These are phyloP conservation scores for Piper longum DNA, from an alignment of 164 flowering plant genomes.

Conservation along the genomic window DNA sequence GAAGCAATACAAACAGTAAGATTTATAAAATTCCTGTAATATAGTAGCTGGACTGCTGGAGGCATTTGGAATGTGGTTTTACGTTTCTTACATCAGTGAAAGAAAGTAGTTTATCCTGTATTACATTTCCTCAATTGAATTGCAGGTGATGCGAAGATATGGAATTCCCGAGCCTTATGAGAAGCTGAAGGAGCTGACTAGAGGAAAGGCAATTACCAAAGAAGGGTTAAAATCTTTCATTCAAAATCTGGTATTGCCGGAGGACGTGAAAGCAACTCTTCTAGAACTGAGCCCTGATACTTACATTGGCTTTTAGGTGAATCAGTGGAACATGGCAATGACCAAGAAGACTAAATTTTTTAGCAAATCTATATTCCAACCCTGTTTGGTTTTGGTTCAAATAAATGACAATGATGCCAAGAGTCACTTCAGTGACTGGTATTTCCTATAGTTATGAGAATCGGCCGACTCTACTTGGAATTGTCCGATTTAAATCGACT, in stretches of 20 bases:
- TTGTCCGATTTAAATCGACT: too few species aligned
- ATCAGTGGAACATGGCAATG: conserved; percentile 3
- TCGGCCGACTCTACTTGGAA: too few species aligned
- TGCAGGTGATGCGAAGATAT: conserved; percentile 90
- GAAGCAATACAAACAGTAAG: conserved; percentile 97
- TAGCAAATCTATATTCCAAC: too few species aligned
- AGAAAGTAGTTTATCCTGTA: background rate
- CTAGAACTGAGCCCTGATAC: conserved; percentile 58
- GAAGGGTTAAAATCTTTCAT: conserved; percentile 68
- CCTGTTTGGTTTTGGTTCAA: too few species aligned
- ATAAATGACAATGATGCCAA: too few species aligned
- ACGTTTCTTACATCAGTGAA: background rate
- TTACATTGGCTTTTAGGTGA: conserved; percentile 44
- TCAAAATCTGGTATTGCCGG: conserved; percentile 55
- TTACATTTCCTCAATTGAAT: background rate
- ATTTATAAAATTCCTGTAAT: background rate
- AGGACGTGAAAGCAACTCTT: conserved; percentile 47
- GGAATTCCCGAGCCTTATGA: conserved; percentile 93
- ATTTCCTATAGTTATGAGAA: too few species aligned
- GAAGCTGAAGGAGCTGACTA: conserved; percentile 85
- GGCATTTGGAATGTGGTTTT: background rate
- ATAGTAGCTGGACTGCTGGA: background rate
- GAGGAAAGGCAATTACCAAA: conserved; percentile 69
- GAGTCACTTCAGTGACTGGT: too few species aligned
- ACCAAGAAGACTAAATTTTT: too few species aligned